phyloP scores from a whole-genome alignment of 2,329 filamentous ascomycete species.

The Knufia fluminis region DNA sequence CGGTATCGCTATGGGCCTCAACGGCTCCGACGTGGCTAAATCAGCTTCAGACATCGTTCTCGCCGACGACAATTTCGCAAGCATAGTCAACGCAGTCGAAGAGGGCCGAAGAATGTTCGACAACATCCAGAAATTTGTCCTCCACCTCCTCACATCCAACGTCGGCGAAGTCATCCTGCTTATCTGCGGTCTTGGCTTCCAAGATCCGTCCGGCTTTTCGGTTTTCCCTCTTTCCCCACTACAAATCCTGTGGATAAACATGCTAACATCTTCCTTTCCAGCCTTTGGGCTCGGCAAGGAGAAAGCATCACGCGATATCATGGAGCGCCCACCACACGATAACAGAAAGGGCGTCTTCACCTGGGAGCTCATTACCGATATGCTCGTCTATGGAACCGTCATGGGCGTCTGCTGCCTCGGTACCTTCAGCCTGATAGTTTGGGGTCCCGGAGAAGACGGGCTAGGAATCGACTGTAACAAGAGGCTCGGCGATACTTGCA shows the following conservation, averaged over 20 bases:
- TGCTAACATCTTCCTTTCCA: slow-evolving; percentile 51
- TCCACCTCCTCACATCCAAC: slow-evolving; percentile 48
- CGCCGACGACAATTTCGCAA: slow-evolving; percentile 80
- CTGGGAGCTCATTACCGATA: slow-evolving; percentile 44
- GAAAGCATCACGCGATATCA: slow-evolving; percentile 45
- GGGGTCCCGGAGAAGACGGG: slow-evolving; percentile 38
- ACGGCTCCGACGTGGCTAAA: slow-evolving; percentile 77
- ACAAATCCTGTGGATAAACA: slow-evolving; percentile 56
- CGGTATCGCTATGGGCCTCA: slow-evolving; percentile 80
- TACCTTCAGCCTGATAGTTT: slow-evolving; percentile 45
- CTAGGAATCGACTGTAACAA: slow-evolving; percentile 49
- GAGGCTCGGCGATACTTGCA: slow-evolving; percentile 39
- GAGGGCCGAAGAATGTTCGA: slow-evolving; percentile 79
- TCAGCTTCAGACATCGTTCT: slow-evolving; percentile 55
- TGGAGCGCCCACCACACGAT: slow-evolving; percentile 46
- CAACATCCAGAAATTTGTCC: slow-evolving; percentile 70
- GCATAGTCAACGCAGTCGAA: slow-evolving; percentile 71
- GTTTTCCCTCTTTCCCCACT: slow-evolving; percentile 52
- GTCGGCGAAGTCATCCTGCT: slow-evolving; percentile 49
- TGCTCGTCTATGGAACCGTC: slow-evolving; percentile 45
- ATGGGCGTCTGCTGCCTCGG: slow-evolving; percentile 42
- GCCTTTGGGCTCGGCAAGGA: slow-evolving; percentile 54
- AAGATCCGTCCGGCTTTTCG: slow-evolving; percentile 43
- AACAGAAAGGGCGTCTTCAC: slow-evolving; percentile 45
- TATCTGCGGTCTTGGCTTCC: slow-evolving; percentile 50